Evolutionary conservation across 2,329 filamentous ascomycete genomes (phyloP), one percentile per base, ranked within the genome.

Genomic region (Ceratocystis huliohia): DNA sequence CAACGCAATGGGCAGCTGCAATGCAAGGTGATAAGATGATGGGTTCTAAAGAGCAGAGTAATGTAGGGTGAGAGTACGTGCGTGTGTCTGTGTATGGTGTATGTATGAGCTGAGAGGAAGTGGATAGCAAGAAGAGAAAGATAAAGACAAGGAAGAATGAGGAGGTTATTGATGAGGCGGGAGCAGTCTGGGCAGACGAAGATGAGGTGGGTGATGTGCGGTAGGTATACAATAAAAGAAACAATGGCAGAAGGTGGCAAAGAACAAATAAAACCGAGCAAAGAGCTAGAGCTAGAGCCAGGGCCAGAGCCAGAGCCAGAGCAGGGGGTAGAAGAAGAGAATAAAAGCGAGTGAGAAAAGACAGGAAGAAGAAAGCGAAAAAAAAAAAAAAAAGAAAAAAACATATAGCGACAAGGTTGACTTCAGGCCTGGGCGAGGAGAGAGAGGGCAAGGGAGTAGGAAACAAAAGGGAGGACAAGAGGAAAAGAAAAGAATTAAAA

Each of bases 1-100:
- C 28, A 59, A 59, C 53, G 48, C 20, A 63, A 63, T 50, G 61
- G 61, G 45, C 61, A 57, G 53, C 61, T 66, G 65, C 65, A 66
- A 66, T 66, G 65, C 65, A 66, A 46, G 59, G 61, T 67, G 64
- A 66, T 59, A 53, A 53, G 64, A 66, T 61, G 45, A 61, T 66
- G 64, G 44, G 45, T 45, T 65, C 48, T 25, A 53, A 44, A 53
- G 63, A 56, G 53, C 28, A 65, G 37, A 65, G 45, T 30, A 44
- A 53, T 41, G 33, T 5, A 45, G 28, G 30, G 48, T 15, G 30
- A 64, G 46, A 33, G 28, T 17, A 15, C 7, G 48, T 20, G 63
- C 15, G 44, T 44, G 10, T 22, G 63, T 53, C 28, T 56, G 63
- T 20, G 25, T 46, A n/a, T 48, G 17, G 48, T 4, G 46, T 20